These are phyloP conservation scores for Tulasnella calospora DNA, from an alignment of 768 basidiomycete species.

Conservation along the genomic window DNA sequence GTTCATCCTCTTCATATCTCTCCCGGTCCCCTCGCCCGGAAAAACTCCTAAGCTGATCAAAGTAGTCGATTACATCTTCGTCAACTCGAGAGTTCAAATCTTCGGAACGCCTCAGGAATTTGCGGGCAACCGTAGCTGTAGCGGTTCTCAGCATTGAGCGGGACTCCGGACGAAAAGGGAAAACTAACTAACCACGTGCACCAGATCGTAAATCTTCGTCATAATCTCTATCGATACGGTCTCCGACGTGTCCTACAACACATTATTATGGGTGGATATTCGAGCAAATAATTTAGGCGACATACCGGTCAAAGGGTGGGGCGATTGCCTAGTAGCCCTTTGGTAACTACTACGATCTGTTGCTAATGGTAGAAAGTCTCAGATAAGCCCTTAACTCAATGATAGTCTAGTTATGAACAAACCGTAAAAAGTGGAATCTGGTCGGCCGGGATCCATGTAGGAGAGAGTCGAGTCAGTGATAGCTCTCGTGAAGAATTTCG, in stretches of 20 bases:
- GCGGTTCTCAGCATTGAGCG: neutral
- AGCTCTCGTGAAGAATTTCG: too few species aligned
- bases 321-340: neutral
- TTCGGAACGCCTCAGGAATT: neutral
- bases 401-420: neutral
- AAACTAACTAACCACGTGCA: too few species aligned
- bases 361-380: neutral
- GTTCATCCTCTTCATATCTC: too few species aligned
- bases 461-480: neutral
- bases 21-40: too few species aligned
- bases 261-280: neutral
- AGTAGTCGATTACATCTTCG: neutral
- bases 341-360: neutral
- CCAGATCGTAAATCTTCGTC: neutral
- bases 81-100: neutral
- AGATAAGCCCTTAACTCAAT: neutral
- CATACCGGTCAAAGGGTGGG: neutral
- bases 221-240: neutral
- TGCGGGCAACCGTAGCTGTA: neutral
- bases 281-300: neutral
- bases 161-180: too few species aligned
- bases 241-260: neutral
- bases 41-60: too few species aligned
- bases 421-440: neutral
- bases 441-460: neutral